Conservation (phyloP, 1,139 yeast species). For the Yamadazyma triangularis region DNA sequence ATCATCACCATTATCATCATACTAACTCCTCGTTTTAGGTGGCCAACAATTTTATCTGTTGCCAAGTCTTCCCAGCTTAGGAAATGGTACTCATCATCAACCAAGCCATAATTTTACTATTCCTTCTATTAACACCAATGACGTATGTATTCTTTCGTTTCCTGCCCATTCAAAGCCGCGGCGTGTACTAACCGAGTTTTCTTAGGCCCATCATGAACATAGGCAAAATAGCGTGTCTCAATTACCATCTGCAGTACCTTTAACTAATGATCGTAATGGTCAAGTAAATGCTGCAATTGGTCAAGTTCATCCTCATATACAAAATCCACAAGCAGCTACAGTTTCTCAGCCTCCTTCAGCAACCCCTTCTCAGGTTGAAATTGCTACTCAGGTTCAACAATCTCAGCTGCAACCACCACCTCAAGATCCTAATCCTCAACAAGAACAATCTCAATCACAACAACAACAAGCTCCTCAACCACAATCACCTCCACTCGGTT, state of each 20-base stretch:
- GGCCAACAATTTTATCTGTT: conserved; percentile 50
- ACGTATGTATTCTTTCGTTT: neutral
- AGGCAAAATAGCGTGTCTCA: conserved; percentile 4
- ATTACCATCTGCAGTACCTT: conserved; percentile 1
- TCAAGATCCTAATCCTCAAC: conserved; percentile 7
- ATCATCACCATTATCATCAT: neutral
- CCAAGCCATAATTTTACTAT: conserved; percentile 43
- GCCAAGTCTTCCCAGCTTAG: conserved; percentile 50
- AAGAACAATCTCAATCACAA: conserved; percentile 10
- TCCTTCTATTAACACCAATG: conserved; percentile 39
- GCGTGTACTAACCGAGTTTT: conserved; percentile 1
- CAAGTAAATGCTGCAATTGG: too few relatives aligned
- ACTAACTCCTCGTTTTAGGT: conserved; percentile 24
- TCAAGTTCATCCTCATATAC: conserved; percentile 2
- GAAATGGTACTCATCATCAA: conserved; percentile 35
- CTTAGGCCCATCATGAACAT: conserved; percentile 7
- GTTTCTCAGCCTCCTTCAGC: conserved; percentile 1
- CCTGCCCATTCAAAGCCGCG: neutral
- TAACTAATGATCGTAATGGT: conserved; percentile 1
- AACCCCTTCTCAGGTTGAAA: conserved; percentile 2
- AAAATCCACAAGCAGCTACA: conserved; percentile 5
- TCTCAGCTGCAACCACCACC: conserved; percentile 4
- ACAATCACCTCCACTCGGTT: conserved; percentile 27
- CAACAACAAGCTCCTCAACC: conserved; percentile 17
- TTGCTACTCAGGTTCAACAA: conserved; percentile 3